phyloP scores from a whole-genome alignment of 2,329 filamentous ascomycete genomes.

The Neofusicoccum sp. region DNA sequence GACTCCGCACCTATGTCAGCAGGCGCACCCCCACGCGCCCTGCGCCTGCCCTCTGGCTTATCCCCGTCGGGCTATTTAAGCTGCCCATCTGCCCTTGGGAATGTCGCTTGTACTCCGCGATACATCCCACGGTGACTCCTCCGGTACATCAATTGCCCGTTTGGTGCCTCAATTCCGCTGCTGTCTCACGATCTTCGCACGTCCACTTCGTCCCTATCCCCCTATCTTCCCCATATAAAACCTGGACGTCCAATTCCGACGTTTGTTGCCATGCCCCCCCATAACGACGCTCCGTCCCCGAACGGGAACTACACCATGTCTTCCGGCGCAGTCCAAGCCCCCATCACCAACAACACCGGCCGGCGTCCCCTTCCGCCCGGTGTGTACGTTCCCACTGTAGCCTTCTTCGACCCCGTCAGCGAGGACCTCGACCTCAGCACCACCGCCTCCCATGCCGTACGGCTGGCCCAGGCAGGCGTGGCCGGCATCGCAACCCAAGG shows the following conservation, averaged over 20 bases:
- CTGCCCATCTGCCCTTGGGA: not conserved
- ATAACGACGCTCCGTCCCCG: constrained; percentile 42
- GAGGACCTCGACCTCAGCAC: constrained; percentile 47
- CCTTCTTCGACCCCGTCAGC: constrained; percentile 45
- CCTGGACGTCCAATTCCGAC: no score
- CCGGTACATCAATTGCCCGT: not conserved
- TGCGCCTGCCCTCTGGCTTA: not conserved
- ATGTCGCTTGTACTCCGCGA: not conserved
- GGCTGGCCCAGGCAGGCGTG: constrained; percentile 72
- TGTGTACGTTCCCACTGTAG: constrained; percentile 49
- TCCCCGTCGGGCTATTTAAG: constrained; percentile 1
- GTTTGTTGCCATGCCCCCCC: constrained; percentile 38
- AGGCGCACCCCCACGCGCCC: not conserved
- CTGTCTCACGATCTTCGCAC: no score
- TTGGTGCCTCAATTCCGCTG: not conserved
- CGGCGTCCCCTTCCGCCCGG: constrained; percentile 42
- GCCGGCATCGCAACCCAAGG: constrained; percentile 76
- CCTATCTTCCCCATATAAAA: not conserved
- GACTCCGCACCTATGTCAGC: not conserved
- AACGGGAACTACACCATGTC: constrained; percentile 34
- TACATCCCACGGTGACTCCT: not conserved
- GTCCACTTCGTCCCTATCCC: not conserved
- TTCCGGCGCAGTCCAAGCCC: constrained; percentile 28
- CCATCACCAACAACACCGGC: constrained; percentile 21
- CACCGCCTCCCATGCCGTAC: constrained; percentile 56